Base-by-base conservation (phyloP, 805 yeast species). In the Lipomyces yamanashiensis region DNA sequence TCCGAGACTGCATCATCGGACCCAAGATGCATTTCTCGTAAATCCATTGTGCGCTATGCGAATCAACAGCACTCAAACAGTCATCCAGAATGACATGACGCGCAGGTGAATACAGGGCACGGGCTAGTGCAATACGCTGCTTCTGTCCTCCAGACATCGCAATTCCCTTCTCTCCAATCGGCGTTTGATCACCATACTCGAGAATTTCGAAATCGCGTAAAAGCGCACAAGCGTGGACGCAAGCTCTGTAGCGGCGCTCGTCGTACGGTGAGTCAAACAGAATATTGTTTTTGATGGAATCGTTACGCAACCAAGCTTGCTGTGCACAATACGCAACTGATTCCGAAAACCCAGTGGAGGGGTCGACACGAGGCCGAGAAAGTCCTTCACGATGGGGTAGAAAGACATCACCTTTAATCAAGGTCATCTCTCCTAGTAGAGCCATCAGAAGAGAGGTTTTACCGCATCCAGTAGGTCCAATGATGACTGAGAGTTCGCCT, bases 141-240 rank as follows among this genome's bases (percentile, higher is more conserved):
- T 93, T 93, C 78, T 93, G 99, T 62, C 99, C 99, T 71, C 99
- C 99, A 28, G 98, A 92, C 63, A 93, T 80, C 0, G 98, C 88
- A 61, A 93, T 91, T 76, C 99, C 99, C 79, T 93, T 92, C 78
- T 93, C 99, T 74, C 99, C 99, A 75, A 93, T 88, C 77, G 92
- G 95, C 13, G 99, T 95, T 73, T 84, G 82, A 77, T 93, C 99
- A 67, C 98, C 98, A 61, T 87, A 89, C 66, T 87, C 86, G 71
- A 95, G 79, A 66, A 93, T 92, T 74, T 89, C 90, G 61, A 93
- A 83, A 77, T 93, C 99, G 71, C 97, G 87, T 39, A 81, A 76
- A 70, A 93, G 82, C 34, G 96, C 96, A 82, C 98, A 93, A 1
- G 97, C 98, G 66, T 86, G 84, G 45, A 95, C 81, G 37, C 92